A percentile compares a stretch with the other conserved stretches of the same genome.
These are phyloP conservation scores for Leccinellum albellum DNA, from an alignment of 768 basidiomycete species.

Conservation along the genomic window DNA sequence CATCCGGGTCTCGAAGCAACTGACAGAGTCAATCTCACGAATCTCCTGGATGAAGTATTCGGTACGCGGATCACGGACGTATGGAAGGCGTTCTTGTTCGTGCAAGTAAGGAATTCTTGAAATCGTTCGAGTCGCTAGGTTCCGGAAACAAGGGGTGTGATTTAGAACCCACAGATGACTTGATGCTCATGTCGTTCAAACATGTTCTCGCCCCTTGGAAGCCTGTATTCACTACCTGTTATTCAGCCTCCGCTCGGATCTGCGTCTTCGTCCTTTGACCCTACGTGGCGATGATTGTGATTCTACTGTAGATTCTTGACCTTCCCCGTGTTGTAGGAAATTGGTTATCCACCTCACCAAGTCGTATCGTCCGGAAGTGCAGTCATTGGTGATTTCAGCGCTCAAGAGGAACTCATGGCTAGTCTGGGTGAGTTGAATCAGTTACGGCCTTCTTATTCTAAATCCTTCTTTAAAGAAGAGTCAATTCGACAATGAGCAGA, in stretches of 20 bases:
- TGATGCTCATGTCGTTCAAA: constrained; percentile 36
- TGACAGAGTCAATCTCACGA: constrained; percentile 45
- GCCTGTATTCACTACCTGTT: constrained; percentile 54
- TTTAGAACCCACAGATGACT: not conserved
- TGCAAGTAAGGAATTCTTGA: constrained; percentile 45
- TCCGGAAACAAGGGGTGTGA: constrained; percentile 6
- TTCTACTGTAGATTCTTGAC: not conserved
- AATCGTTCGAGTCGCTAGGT: constrained; percentile 33
- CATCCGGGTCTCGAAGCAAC: constrained; percentile 40
- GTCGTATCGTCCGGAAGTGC: constrained; percentile 50
- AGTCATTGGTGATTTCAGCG: constrained; percentile 40
- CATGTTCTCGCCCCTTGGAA: constrained; percentile 42
- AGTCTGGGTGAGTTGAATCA: constrained; percentile 33
- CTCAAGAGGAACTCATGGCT: constrained; percentile 36
- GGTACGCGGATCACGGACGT: constrained; percentile 52
- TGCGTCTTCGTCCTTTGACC: constrained; percentile 34
- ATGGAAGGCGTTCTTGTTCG: constrained; percentile 50
- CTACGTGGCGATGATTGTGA: constrained; percentile 20
- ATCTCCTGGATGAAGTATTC: constrained; percentile 51
- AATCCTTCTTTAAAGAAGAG: constrained; percentile 3
- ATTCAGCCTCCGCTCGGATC: constrained; percentile 42
- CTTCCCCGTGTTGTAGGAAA: constrained; percentile 28
- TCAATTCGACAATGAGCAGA: constrained; percentile 22
- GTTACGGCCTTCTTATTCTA: not conserved
- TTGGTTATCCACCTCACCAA: constrained; percentile 41